Evolutionary conservation across 805 yeast species (phyloP), one percentile per base, ranked within the genome.

Genomic region (Saccharomycopsis sp.): DNA sequence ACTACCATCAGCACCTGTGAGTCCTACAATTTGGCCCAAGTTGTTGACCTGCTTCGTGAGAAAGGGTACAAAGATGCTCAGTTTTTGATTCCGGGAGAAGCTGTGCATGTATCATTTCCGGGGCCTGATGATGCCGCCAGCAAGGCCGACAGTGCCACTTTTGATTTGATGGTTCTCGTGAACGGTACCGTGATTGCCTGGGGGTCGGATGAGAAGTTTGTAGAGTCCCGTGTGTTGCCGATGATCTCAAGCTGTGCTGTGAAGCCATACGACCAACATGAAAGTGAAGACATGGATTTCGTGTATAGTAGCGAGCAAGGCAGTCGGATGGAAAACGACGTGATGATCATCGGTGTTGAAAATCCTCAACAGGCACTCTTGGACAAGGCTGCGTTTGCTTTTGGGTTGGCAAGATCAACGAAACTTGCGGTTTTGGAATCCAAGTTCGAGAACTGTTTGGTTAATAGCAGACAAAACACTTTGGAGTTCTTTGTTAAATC

Each of bases 271-370:
- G 55, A 64, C 16, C 61, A 56, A 2, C 61, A 68, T 7, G 96
- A 87, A 52, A 74, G 85, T 29, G 96, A 87, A 55, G 96, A 88
- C 52, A 72, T 87, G 75, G 96, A 88, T 57, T 87, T 64, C 57
- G 62, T 82, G 9, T 83, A 77, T 42, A 55, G 62, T 7, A 40
- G 10, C n/a, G 57, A 12, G 25, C 48, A 51, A 13, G 32, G 30
- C 17, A 41, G 45, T 16, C 36, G 21, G 17, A 29, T 81, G 62
- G 69, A 70, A 20, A 83, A 82, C 6, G 96, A 87, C 47, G 69
- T 80, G 2, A 73, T 87, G 35, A 67, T 80, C 16, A 67, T 87
- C n/a, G 72, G 70, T 46, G 78, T 77, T 1, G 52, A 56, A 1
- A 63, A 65, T 6, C 50, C 52, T 4, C 61, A 66, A n/a, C 67